These are phyloP conservation scores for Dendrostoma leiphaemia DNA, from an alignment of 2,329 filamentous ascomycete species.

Conservation along the genomic window DNA sequence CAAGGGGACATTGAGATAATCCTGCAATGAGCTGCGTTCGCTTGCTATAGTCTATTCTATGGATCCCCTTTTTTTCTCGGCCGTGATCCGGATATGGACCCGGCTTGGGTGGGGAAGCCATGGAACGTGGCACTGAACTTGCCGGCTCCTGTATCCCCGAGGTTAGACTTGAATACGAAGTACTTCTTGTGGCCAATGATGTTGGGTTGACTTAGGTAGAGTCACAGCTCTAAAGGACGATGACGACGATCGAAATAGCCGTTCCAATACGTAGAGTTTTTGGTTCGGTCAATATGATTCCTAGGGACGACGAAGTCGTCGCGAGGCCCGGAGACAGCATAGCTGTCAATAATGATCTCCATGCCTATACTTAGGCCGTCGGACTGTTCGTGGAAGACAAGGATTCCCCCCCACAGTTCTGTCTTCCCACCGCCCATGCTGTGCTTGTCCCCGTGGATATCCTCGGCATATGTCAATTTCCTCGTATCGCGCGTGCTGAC, in stretches of 20 bases:
- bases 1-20: background rate
- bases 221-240: no score
- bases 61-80: no score
- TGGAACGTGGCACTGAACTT: background rate
- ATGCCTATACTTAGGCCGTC: no score
- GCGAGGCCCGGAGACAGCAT: no score
- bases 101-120: background rate
- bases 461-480: slow-evolving; percentile 4
- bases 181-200: no score
- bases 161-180: no score
- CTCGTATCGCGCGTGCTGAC: no score
- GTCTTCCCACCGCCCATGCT: background rate
- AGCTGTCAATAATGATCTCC: no score
- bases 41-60: background rate
- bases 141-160: slow-evolving; percentile 2
- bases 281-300: background rate
- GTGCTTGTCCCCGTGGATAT: slow-evolving; percentile 1
- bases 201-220: no score
- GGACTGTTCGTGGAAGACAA: no score
- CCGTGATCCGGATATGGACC: background rate
- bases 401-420: background rate
- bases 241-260: background rate
- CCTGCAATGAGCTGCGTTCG: slow-evolving; percentile 10
- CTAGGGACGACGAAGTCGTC: background rate
- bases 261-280: background rate